Evolutionary conservation across 768 basidiomycete species (phyloP).

Genomic region (Mycena latifolia): DNA sequence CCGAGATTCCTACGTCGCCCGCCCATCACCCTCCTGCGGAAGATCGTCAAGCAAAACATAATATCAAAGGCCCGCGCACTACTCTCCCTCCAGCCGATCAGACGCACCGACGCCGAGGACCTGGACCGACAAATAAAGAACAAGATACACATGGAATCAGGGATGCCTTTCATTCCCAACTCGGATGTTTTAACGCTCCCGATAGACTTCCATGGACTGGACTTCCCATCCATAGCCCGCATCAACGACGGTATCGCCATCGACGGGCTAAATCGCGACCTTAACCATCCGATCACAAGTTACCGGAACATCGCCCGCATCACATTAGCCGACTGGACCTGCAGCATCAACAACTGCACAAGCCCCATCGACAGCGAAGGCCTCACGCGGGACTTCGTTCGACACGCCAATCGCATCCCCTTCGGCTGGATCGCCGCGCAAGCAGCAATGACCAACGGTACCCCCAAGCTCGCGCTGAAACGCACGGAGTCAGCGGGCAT

Average conservation of each 20-base stretch:
- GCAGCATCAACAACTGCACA: slow-evolving; percentile 20
- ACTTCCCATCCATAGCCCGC: slow-evolving; percentile 37
- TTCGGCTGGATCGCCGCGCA: slow-evolving; percentile 22
- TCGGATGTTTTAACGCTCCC: slow-evolving; percentile 29
- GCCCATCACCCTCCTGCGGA: slow-evolving; percentile 38
- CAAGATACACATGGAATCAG: slow-evolving; percentile 35
- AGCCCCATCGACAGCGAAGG: slow-evolving; percentile 14
- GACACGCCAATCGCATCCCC: not conserved
- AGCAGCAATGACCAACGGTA: not conserved
- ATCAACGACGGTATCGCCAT: slow-evolving; percentile 38
- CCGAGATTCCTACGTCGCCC: slow-evolving; percentile 30
- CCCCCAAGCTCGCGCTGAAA: not conserved
- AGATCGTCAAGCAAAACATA: slow-evolving; percentile 39
- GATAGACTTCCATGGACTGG: slow-evolving; percentile 34
- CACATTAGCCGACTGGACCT: slow-evolving; percentile 33
- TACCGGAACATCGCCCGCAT: slow-evolving; percentile 26
- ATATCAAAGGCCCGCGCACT: slow-evolving; percentile 33
- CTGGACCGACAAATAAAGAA: slow-evolving; percentile 32
- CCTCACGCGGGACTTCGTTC: not conserved
- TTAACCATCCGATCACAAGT: slow-evolving; percentile 40
- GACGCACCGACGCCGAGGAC: slow-evolving; percentile 23
- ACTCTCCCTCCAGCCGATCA: slow-evolving; percentile 41
- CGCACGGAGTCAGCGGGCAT: not conserved
- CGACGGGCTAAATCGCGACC: slow-evolving; percentile 37
- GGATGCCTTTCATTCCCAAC: slow-evolving; percentile 40